Conservation (phyloP, 1,284 basidiomycete genomes). For the Trametes versicolor region DNA sequence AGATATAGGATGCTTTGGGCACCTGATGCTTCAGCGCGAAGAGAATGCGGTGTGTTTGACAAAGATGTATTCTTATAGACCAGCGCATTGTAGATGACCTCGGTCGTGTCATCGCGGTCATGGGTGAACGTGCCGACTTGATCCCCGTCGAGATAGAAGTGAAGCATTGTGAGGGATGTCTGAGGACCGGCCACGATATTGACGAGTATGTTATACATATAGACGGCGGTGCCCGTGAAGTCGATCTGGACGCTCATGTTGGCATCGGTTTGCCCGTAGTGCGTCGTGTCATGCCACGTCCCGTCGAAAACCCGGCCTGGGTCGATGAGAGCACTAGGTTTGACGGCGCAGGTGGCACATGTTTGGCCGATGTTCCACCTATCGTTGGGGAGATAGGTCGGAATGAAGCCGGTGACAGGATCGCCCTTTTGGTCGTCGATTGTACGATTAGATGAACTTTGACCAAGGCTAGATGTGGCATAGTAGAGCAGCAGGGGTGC, state of each 20-base stretch:
- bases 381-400: constrained; percentile 15
- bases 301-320: constrained; percentile 8
- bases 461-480: too few relatives aligned
- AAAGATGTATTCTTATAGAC: constrained; percentile 19
- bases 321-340: constrained; percentile 2
- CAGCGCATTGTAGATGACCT: constrained; percentile 17
- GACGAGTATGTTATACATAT: constrained; percentile 23
- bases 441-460: constrained; percentile 20
- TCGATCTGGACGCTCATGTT: constrained; percentile 9
- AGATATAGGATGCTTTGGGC: constrained; percentile 4
- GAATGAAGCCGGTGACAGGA: constrained; percentile 8
- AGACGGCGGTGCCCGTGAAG: constrained; percentile 27
- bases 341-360: constrained; percentile 14
- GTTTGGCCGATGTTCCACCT: constrained; percentile 18
- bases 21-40: constrained; percentile 6
- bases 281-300: constrained; percentile 28
- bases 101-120: not conserved
- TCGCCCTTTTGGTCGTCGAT: constrained; percentile 30
- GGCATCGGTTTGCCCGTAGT: not conserved
- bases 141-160: constrained; percentile 19
- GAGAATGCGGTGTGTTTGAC: constrained; percentile 10
- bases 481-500: too few relatives aligned
- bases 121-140: constrained; percentile 10
- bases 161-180: constrained; percentile 16
- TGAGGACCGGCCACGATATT: constrained; percentile 3